Evolutionary conservation across 2,329 filamentous ascomycete species (phyloP).

Genomic region (Orbilia blumenaviensis): DNA sequence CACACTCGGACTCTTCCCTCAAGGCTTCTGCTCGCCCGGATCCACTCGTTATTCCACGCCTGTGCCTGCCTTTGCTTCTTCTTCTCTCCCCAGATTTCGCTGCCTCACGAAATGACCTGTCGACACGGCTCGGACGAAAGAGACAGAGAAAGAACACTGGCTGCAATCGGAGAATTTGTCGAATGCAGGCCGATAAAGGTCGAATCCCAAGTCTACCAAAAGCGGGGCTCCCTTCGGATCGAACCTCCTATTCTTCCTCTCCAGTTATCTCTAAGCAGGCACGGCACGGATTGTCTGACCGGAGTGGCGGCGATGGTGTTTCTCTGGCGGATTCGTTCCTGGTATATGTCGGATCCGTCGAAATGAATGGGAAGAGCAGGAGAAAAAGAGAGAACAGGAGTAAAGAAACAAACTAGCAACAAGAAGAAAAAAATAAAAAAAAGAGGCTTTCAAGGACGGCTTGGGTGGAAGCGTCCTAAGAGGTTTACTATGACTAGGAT

Average conservation of each 20-base stretch:
- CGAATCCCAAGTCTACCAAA: not conserved
- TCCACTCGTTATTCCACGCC: slow-evolving; percentile 35
- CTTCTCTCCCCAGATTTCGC: slow-evolving; percentile 38
- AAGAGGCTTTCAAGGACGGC: not conserved
- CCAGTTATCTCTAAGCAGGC: not conserved
- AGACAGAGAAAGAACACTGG: not conserved
- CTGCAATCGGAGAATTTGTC: slow-evolving; percentile 42
- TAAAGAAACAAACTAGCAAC: not conserved
- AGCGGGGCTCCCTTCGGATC: slow-evolving; percentile 26
- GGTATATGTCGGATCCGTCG: slow-evolving; percentile 33
- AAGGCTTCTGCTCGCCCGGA: not conserved
- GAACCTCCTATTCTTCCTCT: slow-evolving; percentile 21
- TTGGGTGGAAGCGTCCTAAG: slow-evolving; percentile 2
- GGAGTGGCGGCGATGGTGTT: not conserved
- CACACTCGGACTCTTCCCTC: slow-evolving; percentile 29
- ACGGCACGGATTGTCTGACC: slow-evolving; percentile 6
- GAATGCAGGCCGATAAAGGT: slow-evolving; percentile 8
- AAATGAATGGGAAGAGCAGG: not conserved
- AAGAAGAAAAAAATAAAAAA: too few relatives aligned
- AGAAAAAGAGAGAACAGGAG: not conserved
- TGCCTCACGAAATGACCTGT: slow-evolving; percentile 19
- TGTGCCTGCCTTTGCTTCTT: slow-evolving; percentile 23
- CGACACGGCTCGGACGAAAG: slow-evolving; percentile 18
- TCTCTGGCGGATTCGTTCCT: not conserved
- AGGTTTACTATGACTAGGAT: slow-evolving; percentile 27